Evolutionary conservation across 371 early-diverging fungal genomes (phyloP), one percentile per base, ranked within the genome.

Genomic region (Saksenaea oblongispora): DNA sequence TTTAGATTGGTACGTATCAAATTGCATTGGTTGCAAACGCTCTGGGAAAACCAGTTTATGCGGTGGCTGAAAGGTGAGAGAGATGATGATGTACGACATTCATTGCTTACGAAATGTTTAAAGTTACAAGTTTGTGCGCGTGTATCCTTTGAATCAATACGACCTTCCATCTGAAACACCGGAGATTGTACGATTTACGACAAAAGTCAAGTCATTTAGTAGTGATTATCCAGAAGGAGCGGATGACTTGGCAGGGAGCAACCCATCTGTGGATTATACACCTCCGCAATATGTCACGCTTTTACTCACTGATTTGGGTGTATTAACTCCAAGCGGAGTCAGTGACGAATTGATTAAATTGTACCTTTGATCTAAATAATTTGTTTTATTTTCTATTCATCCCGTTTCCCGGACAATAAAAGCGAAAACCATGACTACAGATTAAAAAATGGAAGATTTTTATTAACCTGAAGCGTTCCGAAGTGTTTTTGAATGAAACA

Each of bases 21-120:
- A 87, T 97, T 69, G 95, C 97, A 8, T 78, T 98, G 10, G 92
- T 96, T 14, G 98, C 99, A 7, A 95, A 94, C 72, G 92, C 95
- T 1, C 87, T 93, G 31, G 88, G 90, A 58, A 95, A 93, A 72
- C 97, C 98, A n/a, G 90, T 97, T 22, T 98, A 97, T 72, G 94
- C 91, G 2, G 92, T 96, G 1, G 92, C 96, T 4, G 99, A 98
- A 80, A 93, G 89, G 92, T 94, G 83, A 26, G 26, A n/a, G 11
- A 4, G 4, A 39, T 22, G n/a, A 34, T 22, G 61, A 57, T 39
- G 8, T 56, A 41, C 18, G 11, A 27, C 53, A 41, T n/a, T 41
- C 27, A 28, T 36, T 39, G 18, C 56, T 56, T 34, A 39, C n/a
- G 18, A 31, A 17, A 62, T n/a, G n/a, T 66, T 57, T 34, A 26